Evolutionary conservation across 306 rosid species (phyloP).

Genomic region (Rosa chinensis): DNA sequence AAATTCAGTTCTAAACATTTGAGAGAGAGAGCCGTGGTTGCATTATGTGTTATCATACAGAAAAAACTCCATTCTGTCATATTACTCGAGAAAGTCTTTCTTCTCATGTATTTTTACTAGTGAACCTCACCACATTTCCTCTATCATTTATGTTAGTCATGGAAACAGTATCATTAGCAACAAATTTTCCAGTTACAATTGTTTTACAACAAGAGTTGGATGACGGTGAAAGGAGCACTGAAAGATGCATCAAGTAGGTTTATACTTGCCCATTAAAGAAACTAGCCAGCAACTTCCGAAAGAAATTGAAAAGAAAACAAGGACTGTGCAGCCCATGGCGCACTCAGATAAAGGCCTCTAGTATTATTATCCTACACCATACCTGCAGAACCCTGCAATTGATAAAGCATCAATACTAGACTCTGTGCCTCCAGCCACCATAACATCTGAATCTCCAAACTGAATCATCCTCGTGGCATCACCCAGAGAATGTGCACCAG

Average conservation of each 20-base stretch:
- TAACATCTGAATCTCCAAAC: slow-evolving; percentile 93
- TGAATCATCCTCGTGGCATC: slow-evolving; percentile 97
- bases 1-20: background rate
- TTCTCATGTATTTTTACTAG: background rate
- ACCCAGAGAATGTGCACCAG: slow-evolving; percentile 94
- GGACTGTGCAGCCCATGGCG: background rate
- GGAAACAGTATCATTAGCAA: background rate
- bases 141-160: background rate
- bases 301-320: background rate
- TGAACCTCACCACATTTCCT: background rate
- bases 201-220: background rate
- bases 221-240: background rate
- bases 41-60: background rate
- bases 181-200: background rate
- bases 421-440: slow-evolving; percentile 98
- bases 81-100: background rate
- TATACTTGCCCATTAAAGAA: background rate
- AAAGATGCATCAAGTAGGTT: background rate
- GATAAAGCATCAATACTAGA: slow-evolving; percentile 96
- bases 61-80: background rate
- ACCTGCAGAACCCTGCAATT: slow-evolving; percentile 92
- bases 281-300: background rate
- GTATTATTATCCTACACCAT: background rate
- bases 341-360: slow-evolving; percentile 13
- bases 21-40: background rate